Base-by-base conservation (phyloP, 2,329 filamentous ascomycete genomes). In the Colletotrichum sp. region DNA sequence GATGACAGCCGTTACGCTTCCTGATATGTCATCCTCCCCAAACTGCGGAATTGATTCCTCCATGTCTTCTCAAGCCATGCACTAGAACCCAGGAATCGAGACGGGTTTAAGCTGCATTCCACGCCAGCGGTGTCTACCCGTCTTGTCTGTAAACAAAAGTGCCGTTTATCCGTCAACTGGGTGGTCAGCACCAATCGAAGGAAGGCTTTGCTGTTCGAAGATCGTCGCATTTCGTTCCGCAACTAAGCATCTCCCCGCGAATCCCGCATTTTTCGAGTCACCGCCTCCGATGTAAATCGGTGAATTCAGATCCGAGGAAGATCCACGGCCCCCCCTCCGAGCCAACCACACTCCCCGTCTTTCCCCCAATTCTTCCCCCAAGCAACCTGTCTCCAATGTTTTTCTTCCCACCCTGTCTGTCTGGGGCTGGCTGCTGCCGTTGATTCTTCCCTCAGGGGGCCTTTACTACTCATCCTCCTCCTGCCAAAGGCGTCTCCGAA, bases 221-320 rank as follows among this genome's bases (percentile, higher is more conserved):
- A 64, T 39, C 61, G 32, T 39, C 61, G 30, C 43, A 52, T 52
- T 22, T 22, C n/a, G n/a, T 52, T 13, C 27, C 58, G 27, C 28
- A 10, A 22, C 58, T 34, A 61, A 28, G 27, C 28, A 34, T 39
- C 28, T 15, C 28, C 58, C 58, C 58, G 28, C 58, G 58, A 61
- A 30, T 61, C 58, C 58, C 58, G 58, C 58, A 34, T 61, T 32
- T 61, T 30, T 34, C 15, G 10, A 34, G 18, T 25, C 30, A 64
- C 60, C 60, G 60, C 43, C 43, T 52, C n/a, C 43, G n/a, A 22
- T 22, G 2, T 15, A 5, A 52, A 52, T 52, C 30, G 28, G 28
- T 62, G 60, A 62, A 62, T 36, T 39, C 30, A 56, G 67, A 70
- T 70, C 67, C 67, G 67, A 62, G 56, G 67, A 70, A 62, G 34